Base-by-base conservation (phyloP, 768 basidiomycete species). In the Boletus sensibilis region DNA sequence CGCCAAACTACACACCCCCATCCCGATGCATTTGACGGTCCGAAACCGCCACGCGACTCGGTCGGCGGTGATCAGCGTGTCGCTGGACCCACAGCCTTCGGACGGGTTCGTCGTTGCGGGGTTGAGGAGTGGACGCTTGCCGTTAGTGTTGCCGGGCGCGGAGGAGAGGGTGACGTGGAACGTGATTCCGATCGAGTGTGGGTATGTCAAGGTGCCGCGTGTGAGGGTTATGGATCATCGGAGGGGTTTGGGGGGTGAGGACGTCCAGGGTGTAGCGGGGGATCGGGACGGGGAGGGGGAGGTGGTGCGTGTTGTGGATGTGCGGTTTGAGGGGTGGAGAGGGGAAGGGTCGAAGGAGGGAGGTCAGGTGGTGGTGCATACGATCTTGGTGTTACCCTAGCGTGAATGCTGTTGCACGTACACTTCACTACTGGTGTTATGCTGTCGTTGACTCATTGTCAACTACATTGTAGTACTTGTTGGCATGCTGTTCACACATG, bases 91-190 rank as follows among this genome's bases (percentile, higher is more conserved):
- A 1, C 85, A 87, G 57, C 60, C 74, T 16, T 72, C 79, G 13
- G 90, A 91, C 40, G 78, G 80, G n/a, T 96, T 97, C 70, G 83
- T 94, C 16, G 82, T 94, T 41, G 82, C 90, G 3, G 94, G 95
- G 0, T 68, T 89, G 35, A 77, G 90, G 45, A 81, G 76, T 47
- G 83, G 84, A 4, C 80, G 85, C 11, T 60, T 92, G 10, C 86
- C 91, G 3, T 72, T 88, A 43, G 74, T 98, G n/a, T 75, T 90
- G 41, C 88, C 93, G 0, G 86, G 86, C 6, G 75, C 78, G 27
- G 90, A 92, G 68, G 85, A 85, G 61, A 78, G 70, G 55, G 50
- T 92, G 21, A 72, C 72, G 11, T 93, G 90, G 88, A 81, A 78
- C 29, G 66, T 92, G 33, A 79, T 91, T 29, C 88, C 91, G 2